Conservation (phyloP, 345 rosid species). For the Eucalyptus urophylla region DNA sequence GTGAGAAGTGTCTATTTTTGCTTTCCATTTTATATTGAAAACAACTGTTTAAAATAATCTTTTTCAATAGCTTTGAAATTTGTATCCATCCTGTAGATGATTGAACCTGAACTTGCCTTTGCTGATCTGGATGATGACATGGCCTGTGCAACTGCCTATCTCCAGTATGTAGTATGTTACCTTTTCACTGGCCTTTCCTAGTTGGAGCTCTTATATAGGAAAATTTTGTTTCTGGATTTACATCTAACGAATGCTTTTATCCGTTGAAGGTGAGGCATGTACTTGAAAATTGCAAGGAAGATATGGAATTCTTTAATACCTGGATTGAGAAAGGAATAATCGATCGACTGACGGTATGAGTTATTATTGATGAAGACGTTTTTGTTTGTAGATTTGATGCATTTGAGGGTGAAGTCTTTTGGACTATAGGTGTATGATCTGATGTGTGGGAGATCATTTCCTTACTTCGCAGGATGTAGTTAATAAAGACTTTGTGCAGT, state of each 20-base stretch:
- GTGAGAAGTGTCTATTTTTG: constrained; percentile 15
- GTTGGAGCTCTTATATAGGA: background rate
- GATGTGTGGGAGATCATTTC: background rate
- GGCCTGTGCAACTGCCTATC: constrained; percentile 99
- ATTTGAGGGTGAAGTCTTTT: background rate
- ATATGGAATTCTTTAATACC: constrained; percentile 94
- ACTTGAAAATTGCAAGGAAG: constrained; percentile 92
- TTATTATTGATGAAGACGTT: background rate
- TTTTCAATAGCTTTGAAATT: background rate
- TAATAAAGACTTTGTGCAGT: constrained; percentile 82
- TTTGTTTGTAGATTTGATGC: background rate
- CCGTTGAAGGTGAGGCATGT: constrained; percentile 62
- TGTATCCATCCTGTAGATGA: constrained; percentile 46
- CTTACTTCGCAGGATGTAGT: constrained; percentile 56
- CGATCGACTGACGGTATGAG: constrained; percentile 69
- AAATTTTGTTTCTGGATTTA: background rate
- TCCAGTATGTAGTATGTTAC: constrained; percentile 99
- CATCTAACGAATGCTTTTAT: background rate
- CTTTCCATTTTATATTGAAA: background rate
- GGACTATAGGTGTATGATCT: background rate
- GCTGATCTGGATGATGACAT: constrained; percentile 95
- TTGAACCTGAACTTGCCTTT: constrained; percentile 99
- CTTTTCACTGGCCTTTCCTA: background rate
- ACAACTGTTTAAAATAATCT: background rate
- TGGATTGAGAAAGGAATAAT: constrained; percentile 98